Evolutionary conservation across 192 early-diverging fungal genomes (phyloP).

Genomic region (Coemansia brasiliensis): DNA sequence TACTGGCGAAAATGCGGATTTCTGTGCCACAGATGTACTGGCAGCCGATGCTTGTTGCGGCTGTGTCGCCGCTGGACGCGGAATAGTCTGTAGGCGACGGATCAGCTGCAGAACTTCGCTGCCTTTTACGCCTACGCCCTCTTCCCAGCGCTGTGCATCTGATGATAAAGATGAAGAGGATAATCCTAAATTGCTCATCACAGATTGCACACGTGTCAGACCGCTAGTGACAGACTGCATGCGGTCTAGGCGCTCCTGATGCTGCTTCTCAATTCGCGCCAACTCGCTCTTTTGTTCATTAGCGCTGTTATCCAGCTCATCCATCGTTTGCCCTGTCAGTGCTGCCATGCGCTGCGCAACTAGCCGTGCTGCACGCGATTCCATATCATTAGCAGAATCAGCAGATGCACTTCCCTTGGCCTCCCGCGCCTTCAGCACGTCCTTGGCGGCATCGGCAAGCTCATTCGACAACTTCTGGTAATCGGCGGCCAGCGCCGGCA

Average conservation of each 20-base stretch:
- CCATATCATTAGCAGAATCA: constrained; percentile 25
- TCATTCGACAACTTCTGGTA: constrained; percentile 30
- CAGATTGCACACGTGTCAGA: constrained; percentile 18
- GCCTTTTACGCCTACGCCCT: constrained; percentile 18
- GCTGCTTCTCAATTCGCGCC: constrained; percentile 20
- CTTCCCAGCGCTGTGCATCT: constrained; percentile 17
- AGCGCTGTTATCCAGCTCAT: constrained; percentile 11
- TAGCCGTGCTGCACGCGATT: constrained; percentile 40
- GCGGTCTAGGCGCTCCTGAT: constrained; percentile 27
- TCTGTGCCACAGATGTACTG: background rate
- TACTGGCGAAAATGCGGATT: constrained; percentile 23
- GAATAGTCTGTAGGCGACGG: constrained; percentile 24
- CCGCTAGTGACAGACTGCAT: constrained; percentile 28
- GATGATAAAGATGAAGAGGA: background rate
- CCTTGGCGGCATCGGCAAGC: constrained; percentile 21
- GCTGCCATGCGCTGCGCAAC: constrained; percentile 53
- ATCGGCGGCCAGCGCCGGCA: constrained; percentile 32
- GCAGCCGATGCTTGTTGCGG: background rate
- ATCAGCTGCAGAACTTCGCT: constrained; percentile 38
- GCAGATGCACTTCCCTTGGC: constrained; percentile 3
- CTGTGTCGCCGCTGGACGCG: constrained; percentile 6
- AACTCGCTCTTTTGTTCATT: constrained; percentile 10
- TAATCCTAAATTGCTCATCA: constrained; percentile 14
- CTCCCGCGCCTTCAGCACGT: constrained; percentile 7
- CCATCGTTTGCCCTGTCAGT: constrained; percentile 38